phyloP scores from a whole-genome alignment of 345 rosid genomes.

The Citrus unshiu region DNA sequence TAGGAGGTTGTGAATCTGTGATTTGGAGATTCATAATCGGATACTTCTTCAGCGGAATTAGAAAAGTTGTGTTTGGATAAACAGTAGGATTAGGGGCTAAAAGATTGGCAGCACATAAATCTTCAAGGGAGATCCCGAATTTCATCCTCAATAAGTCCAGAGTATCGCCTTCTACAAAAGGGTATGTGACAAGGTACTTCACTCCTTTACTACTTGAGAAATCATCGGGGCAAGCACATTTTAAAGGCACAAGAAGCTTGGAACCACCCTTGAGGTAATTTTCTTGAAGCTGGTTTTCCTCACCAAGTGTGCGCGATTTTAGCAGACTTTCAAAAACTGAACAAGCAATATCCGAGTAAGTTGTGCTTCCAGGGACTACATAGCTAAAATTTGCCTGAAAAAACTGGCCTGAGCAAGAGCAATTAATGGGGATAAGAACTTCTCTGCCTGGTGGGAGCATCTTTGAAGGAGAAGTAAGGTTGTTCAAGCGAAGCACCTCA shows the following conservation, averaged over 20 bases:
- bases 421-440: slow-evolving; percentile 39
- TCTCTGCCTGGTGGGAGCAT: slow-evolving; percentile 38
- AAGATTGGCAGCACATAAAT: slow-evolving; percentile 35
- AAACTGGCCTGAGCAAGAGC: slow-evolving; percentile 36
- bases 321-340: slow-evolving; percentile 42
- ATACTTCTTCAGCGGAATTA: slow-evolving; percentile 34
- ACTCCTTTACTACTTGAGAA: background rate
- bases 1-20: slow-evolving; percentile 35
- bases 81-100: slow-evolving; percentile 35
- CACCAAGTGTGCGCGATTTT: slow-evolving; percentile 23
- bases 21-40: slow-evolving; percentile 21
- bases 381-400: slow-evolving; percentile 32
- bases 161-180: slow-evolving; percentile 42
- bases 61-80: slow-evolving; percentile 42
- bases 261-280: slow-evolving; percentile 17
- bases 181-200: slow-evolving; percentile 45
- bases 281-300: slow-evolving; percentile 25
- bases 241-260: slow-evolving; percentile 38
- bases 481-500: slow-evolving; percentile 27
- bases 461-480: slow-evolving; percentile 15
- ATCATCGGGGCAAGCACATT: slow-evolving; percentile 55
- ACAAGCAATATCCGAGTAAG: slow-evolving; percentile 36
- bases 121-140: slow-evolving; percentile 29
- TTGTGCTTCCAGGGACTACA: slow-evolving; percentile 15
- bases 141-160: slow-evolving; percentile 19